A percentile compares a stretch with the other conserved stretches of the same genome.
Conservation (phyloP, 129 eudicot genomes). For the Artemisia annua region DNA sequence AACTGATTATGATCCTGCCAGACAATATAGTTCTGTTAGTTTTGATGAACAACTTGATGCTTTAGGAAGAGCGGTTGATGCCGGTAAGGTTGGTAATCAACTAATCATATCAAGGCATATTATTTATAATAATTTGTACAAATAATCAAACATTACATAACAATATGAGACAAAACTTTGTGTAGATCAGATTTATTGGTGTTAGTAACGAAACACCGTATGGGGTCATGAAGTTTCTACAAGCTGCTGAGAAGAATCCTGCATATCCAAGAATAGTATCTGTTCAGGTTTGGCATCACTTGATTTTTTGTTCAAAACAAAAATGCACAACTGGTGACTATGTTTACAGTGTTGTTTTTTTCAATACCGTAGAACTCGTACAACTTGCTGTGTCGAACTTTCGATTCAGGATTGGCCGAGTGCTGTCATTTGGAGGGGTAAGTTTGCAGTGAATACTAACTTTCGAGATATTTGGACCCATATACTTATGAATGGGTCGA, state of each 20-base stretch:
- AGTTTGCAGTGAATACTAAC: background rate
- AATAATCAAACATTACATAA: background rate
- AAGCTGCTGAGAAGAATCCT: constrained; percentile 49
- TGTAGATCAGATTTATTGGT: constrained; percentile 87
- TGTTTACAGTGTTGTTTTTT: background rate
- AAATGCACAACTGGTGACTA: background rate
- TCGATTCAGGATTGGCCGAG: constrained; percentile 83
- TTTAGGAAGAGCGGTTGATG: constrained; percentile 73
- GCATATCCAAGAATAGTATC: constrained; percentile 63
- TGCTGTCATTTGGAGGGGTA: constrained; percentile 99
- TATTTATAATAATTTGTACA: background rate
- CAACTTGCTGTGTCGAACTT: constrained; percentile 83
- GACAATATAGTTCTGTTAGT: constrained; percentile 48
- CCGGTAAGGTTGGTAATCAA: constrained; percentile 80
- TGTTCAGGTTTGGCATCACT: constrained; percentile 63
- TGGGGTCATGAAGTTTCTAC: constrained; percentile 91
- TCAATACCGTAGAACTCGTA: constrained; percentile 61
- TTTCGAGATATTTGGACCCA: no score
- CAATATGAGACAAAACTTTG: background rate
- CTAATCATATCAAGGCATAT: background rate
- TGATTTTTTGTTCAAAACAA: constrained; percentile 20
- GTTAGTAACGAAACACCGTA: constrained; percentile 96
- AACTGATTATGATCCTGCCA: constrained; percentile 68
- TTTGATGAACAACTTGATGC: constrained; percentile 85
- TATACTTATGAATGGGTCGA: no score